Evolutionary conservation across 164 flowering plant genomes (phyloP).

Genomic region (Brasenia schreberi): DNA sequence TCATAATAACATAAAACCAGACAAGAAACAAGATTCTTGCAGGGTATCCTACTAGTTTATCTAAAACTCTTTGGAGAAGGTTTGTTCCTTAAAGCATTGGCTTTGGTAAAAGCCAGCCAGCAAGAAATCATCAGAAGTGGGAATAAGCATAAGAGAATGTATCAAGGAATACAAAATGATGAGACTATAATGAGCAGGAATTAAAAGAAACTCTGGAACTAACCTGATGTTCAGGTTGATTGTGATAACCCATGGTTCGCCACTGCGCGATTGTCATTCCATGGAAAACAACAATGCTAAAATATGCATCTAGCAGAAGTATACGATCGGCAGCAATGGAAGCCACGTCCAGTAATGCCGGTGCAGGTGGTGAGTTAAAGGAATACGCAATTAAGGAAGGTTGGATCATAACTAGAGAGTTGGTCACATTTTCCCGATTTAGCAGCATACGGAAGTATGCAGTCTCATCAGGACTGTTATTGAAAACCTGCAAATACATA

Average conservation of each 20-base stretch:
- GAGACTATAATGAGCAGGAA: neutral
- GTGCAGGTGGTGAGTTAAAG: constrained; percentile 54
- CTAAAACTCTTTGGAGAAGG: too few species aligned
- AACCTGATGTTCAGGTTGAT: constrained; percentile 86
- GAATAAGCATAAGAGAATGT: too few species aligned
- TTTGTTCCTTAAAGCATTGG: too few species aligned
- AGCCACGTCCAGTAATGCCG: constrained; percentile 86
- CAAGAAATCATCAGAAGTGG: too few species aligned
- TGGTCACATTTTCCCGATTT: constrained; percentile 66
- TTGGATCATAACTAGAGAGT: constrained; percentile 93
- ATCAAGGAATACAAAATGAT: too few species aligned
- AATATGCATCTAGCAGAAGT: constrained; percentile 81
- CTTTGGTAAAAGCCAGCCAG: too few species aligned
- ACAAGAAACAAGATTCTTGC: too few species aligned
- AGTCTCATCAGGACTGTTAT: constrained; percentile 98
- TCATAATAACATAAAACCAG: too few species aligned
- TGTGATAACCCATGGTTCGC: constrained; percentile 94
- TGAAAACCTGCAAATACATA: constrained; percentile 61
- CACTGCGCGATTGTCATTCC: constrained; percentile 97
- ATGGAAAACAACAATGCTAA: constrained; percentile 86
- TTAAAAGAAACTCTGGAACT: neutral
- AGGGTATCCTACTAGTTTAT: too few species aligned
- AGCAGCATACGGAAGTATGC: constrained; percentile 93
- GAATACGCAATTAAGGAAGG: constrained; percentile 86
- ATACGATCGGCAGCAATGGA: constrained; percentile 79